These are phyloP conservation scores for Phalaenopsis aphrodite DNA, from an alignment of 106 monocot species.

Conservation along the genomic window DNA sequence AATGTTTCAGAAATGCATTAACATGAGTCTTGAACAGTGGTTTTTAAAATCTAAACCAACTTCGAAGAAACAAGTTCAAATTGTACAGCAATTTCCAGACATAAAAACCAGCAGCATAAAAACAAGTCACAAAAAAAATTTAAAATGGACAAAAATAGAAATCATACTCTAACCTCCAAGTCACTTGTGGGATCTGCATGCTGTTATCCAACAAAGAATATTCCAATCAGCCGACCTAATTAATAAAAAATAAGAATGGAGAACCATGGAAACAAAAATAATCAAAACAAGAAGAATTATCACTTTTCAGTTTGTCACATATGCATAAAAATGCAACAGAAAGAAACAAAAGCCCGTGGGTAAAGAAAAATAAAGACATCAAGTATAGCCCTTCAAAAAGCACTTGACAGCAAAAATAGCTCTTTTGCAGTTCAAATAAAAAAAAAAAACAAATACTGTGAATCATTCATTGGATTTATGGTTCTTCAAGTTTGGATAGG, in stretches of 20 bases:
- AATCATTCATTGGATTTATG: not conserved
- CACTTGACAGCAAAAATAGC: not conserved
- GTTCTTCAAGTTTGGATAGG: not conserved
- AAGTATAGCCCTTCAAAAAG: not conserved
- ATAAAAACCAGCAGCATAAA: not conserved
- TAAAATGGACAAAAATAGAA: not conserved
- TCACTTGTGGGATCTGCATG: constrained; percentile 45
- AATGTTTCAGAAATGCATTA: not conserved
- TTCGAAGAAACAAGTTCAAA: not conserved
- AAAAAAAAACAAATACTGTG: not conserved
- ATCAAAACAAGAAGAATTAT: not conserved
- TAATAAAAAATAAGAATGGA: constrained; percentile 36
- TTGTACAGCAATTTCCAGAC: not conserved
- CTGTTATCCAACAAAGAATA: constrained; percentile 69
- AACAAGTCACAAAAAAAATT: not conserved
- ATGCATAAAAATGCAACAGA: not conserved
- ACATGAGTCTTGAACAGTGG: not conserved
- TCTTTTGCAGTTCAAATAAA: not conserved
- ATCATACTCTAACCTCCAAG: constrained; percentile 49
- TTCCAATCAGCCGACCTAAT: constrained; percentile 49
- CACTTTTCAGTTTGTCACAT: not conserved
- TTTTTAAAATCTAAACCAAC: not conserved
- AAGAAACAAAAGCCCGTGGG: not conserved
- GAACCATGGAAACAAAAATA: constrained; percentile 8
- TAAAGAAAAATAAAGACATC: not conserved